These are phyloP conservation scores for Microbotryum scabiosae DNA, from an alignment of 1,284 basidiomycete genomes.

Conservation along the genomic window DNA sequence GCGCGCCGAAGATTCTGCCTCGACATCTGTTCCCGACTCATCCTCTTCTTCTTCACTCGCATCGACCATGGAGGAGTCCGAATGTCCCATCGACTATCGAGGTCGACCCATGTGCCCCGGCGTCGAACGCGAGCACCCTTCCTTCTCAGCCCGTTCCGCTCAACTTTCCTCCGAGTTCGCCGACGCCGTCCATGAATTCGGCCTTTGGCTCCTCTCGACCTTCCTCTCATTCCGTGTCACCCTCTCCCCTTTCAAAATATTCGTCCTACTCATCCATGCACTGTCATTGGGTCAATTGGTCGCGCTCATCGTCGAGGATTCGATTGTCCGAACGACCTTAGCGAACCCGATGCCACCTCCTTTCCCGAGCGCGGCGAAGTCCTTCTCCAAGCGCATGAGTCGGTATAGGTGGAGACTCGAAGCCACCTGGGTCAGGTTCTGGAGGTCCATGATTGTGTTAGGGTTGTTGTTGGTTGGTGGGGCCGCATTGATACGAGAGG, in stretches of 20 bases:
- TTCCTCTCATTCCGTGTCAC: neutral
- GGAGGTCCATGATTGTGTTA: neutral
- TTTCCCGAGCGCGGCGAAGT: neutral
- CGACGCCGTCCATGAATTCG: conserved; percentile 7
- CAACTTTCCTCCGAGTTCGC: conserved; percentile 14
- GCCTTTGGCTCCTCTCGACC: neutral
- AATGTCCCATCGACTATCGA: conserved; percentile 9
- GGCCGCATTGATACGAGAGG: neutral
- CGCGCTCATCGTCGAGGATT: conserved; percentile 5
- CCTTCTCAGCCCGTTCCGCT: conserved; percentile 4
- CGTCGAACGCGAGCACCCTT: neutral
- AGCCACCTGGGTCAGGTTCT: neutral
- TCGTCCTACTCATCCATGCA: neutral
- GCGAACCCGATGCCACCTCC: conserved; percentile 5
- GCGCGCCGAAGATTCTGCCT: neutral
- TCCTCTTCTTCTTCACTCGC: neutral
- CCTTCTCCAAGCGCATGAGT: neutral
- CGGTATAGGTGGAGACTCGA: conserved; percentile 1
- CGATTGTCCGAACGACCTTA: neutral
- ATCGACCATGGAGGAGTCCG: neutral
- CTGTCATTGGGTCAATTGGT: neutral
- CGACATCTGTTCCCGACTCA: neutral
- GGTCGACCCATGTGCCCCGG: conserved; percentile 7
- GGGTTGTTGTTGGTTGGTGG: neutral
- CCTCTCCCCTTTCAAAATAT: conserved; percentile 4